phyloP scores from a whole-genome alignment of 495 filamentous ascomycete species.

The Lichina pygmaea region DNA sequence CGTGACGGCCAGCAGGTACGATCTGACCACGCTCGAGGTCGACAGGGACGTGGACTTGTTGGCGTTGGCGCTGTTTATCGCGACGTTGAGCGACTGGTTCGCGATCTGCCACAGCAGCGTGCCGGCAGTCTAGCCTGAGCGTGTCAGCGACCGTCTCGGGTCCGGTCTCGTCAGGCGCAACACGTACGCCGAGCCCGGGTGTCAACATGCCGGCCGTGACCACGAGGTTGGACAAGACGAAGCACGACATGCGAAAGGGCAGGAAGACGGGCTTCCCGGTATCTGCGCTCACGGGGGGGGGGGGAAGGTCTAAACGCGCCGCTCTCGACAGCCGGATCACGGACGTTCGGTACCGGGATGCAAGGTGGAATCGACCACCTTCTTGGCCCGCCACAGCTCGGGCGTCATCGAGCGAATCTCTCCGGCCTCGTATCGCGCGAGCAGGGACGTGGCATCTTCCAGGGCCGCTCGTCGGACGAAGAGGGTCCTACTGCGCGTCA shows the following conservation, averaged over 20 bases:
- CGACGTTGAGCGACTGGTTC: conserved; percentile 94
- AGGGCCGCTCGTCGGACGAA: conserved; percentile 49
- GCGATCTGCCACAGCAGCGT: conserved; percentile 86
- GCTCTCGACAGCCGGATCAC: neutral
- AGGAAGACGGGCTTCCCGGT: conserved; percentile 78
- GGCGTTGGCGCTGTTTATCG: conserved; percentile 87
- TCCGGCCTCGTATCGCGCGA: conserved; percentile 62
- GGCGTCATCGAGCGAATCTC: conserved; percentile 53
- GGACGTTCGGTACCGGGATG: conserved; percentile 42
- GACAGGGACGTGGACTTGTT: conserved; percentile 86
- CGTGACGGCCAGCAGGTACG: conserved; percentile 74
- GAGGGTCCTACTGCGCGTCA: conserved; percentile 33
- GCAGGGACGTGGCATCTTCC: conserved; percentile 51
- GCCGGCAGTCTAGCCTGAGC: conserved; percentile 35
- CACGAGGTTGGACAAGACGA: conserved; percentile 75
- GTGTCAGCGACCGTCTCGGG: neutral
- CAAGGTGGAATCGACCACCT: conserved; percentile 82
- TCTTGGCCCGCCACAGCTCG: conserved; percentile 85
- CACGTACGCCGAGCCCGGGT: conserved; percentile 39
- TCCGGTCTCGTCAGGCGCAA: conserved; percentile 2
- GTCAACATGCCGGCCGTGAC: conserved; percentile 98
- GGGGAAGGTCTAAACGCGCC: neutral
- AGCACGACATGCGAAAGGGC: conserved; percentile 92
- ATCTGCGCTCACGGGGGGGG: conserved; percentile 20
- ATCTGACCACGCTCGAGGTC: conserved; percentile 50